These are phyloP conservation scores for Paralagenidium karlingii DNA, from an alignment of 352 stramenopile species.

Conservation along the genomic window DNA sequence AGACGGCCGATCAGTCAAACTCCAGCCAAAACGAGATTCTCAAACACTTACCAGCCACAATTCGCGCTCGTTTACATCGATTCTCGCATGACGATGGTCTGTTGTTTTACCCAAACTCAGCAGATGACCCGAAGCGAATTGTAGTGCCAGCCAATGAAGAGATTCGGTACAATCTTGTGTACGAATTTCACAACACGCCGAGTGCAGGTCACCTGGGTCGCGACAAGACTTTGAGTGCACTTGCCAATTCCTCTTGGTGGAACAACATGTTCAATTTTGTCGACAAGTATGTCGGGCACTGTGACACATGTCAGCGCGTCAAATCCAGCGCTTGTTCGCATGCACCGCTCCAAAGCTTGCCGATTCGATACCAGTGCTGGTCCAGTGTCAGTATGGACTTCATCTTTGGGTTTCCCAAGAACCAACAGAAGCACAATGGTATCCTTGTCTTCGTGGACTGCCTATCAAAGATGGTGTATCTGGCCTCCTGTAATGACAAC, in stretches of 20 bases:
- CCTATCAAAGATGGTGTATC: constrained; percentile 1
- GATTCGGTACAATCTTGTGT: background rate
- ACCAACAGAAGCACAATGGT: constrained; percentile 1
- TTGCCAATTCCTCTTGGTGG: constrained; percentile 1
- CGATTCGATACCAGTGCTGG: constrained; percentile 5
- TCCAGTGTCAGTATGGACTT: constrained; percentile 7
- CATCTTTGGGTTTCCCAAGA: constrained; percentile 1
- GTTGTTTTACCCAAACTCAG: background rate
- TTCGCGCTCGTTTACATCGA: constrained; percentile 2
- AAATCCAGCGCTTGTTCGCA: constrained; percentile 1
- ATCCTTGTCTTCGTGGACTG: constrained; percentile 2
- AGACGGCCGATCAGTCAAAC: too few species aligned
- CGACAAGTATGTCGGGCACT: background rate
- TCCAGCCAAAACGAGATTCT: too few species aligned
- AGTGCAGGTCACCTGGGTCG: constrained; percentile 1
- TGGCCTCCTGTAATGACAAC: background rate
- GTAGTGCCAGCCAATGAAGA: background rate
- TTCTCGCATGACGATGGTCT: constrained; percentile 1
- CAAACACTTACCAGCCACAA: too few species aligned
- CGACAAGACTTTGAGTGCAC: background rate
- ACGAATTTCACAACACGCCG: constrained; percentile 1
- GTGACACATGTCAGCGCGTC: constrained; percentile 3
- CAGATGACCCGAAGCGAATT: background rate
- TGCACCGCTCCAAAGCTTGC: constrained; percentile 6
- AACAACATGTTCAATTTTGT: background rate